Evolutionary conservation across 345 rosid species (phyloP).

Genomic region (Isatis tinctoria): DNA sequence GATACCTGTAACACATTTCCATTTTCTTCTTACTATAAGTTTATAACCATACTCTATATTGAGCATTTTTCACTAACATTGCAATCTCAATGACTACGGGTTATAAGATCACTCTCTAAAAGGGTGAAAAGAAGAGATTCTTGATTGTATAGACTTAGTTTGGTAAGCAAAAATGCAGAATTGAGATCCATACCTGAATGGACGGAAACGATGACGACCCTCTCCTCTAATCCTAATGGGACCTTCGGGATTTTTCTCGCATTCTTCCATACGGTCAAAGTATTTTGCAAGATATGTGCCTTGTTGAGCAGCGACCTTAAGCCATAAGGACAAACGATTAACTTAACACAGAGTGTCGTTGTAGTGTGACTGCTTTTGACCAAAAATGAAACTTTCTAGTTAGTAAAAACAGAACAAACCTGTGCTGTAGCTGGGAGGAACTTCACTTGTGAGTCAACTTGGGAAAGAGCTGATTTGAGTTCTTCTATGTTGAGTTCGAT

Average conservation of each 20-base stretch:
- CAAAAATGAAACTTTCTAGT: background rate
- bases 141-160: no score
- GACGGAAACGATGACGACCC: slow-evolving; percentile 91
- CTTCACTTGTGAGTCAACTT: slow-evolving; percentile 85
- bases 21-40: background rate
- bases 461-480: slow-evolving; percentile 66
- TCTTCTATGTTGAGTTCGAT: slow-evolving; percentile 77
- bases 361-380: background rate
- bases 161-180: background rate
- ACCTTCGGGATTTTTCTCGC: slow-evolving; percentile 84
- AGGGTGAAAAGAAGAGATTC: no score
- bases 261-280: slow-evolving; percentile 85
- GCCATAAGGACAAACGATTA: background rate
- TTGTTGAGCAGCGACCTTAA: slow-evolving; percentile 91
- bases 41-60: no score
- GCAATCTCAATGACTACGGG: background rate
- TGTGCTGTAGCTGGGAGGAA: slow-evolving; percentile 96
- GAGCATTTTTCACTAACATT: no score
- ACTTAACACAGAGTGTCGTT: background rate
- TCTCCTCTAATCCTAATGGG: slow-evolving; percentile 86
- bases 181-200: slow-evolving; percentile 55
- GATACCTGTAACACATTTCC: slow-evolving; percentile 46
- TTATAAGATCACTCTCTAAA: no score
- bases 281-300: slow-evolving; percentile 85
- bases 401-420: slow-evolving; percentile 25